Evolutionary conservation across 2,329 filamentous ascomycete genomes (phyloP).

Genomic region (Alternaria gaisen): DNA sequence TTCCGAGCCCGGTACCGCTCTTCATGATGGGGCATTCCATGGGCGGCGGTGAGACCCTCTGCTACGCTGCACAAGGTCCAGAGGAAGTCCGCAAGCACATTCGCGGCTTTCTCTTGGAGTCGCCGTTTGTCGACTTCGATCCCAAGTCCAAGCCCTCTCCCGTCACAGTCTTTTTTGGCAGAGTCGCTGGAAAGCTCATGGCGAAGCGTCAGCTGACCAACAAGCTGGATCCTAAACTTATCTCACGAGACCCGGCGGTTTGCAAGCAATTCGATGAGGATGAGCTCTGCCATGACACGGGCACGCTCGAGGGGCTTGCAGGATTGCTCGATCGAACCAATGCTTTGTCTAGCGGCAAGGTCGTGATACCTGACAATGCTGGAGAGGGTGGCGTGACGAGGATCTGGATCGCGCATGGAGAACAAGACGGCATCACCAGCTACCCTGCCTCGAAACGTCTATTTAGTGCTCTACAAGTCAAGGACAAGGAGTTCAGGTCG

Average conservation of each 20-base stretch:
- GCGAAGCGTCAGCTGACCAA: slow-evolving; percentile 74
- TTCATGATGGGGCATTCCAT: slow-evolving; percentile 93
- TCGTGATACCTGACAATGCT: slow-evolving; percentile 54
- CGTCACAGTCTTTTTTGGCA: slow-evolving; percentile 71
- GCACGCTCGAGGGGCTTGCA: slow-evolving; percentile 82
- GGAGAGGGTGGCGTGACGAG: slow-evolving; percentile 66
- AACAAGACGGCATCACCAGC: slow-evolving; percentile 74
- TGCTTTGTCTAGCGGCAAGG: slow-evolving; percentile 65
- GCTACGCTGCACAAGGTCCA: slow-evolving; percentile 61
- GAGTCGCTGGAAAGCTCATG: slow-evolving; percentile 72
- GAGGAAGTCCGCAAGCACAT: slow-evolving; percentile 66
- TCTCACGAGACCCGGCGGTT: slow-evolving; percentile 74
- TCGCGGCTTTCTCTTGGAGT: slow-evolving; percentile 77
- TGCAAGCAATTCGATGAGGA: slow-evolving; percentile 71
- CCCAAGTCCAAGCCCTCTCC: slow-evolving; percentile 69
- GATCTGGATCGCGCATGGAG: slow-evolving; percentile 80
- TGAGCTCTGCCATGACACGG: slow-evolving; percentile 79
- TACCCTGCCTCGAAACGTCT: slow-evolving; percentile 71
- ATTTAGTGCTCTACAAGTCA: slow-evolving; percentile 64
- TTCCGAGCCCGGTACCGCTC: slow-evolving; percentile 66
- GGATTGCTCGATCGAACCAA: slow-evolving; percentile 78
- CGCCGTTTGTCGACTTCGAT: slow-evolving; percentile 80
- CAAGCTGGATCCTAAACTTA: slow-evolving; percentile 68
- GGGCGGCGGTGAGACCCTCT: slow-evolving; percentile 82
- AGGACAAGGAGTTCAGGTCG: slow-evolving; percentile 74